Conservation (phyloP, 345 rosid species). For the Eucalyptus cladocalyx region DNA sequence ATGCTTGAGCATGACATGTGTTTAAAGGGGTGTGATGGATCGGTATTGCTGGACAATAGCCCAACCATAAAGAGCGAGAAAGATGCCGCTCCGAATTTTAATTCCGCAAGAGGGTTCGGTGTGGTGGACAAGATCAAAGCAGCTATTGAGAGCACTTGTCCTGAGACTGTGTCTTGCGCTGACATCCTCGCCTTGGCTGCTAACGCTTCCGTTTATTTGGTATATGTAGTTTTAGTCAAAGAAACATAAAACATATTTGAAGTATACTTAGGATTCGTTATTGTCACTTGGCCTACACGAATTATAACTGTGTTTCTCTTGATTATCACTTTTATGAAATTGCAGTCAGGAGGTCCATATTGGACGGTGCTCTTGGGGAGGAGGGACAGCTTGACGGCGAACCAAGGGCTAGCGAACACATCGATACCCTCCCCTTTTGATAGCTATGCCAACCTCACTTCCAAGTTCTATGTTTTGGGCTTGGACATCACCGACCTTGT, state of each 20-base stretch:
- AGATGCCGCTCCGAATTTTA: conserved; percentile 26
- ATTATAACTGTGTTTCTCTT: not conserved
- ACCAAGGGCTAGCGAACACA: conserved; percentile 23
- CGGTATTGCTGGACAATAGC: conserved; percentile 44
- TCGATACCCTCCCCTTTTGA: conserved; percentile 48
- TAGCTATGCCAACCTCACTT: conserved; percentile 17
- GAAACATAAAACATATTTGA: not conserved
- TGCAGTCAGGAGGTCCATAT: conserved; percentile 67
- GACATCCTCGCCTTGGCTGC: conserved; percentile 64
- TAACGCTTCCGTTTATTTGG: conserved; percentile 49
- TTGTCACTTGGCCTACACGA: not conserved
- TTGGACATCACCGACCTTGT: conserved; percentile 57
- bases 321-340: not conserved
- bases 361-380: conserved; percentile 65
- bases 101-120: conserved; percentile 48
- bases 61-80: conserved; percentile 50
- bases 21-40: conserved; percentile 63
- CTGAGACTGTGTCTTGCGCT: conserved; percentile 66
- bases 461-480: conserved; percentile 43
- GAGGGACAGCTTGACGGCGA: conserved; percentile 59
- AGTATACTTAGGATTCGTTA: not conserved
- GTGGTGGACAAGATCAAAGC: conserved; percentile 65
- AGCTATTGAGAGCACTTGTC: conserved; percentile 50
- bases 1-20: not conserved
- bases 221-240: not conserved